Percentiles rank a stretch among this genome's conserved stretches.
Conservation (phyloP, 192 early-diverging fungal genomes). For the Coemansia sp. region DNA sequence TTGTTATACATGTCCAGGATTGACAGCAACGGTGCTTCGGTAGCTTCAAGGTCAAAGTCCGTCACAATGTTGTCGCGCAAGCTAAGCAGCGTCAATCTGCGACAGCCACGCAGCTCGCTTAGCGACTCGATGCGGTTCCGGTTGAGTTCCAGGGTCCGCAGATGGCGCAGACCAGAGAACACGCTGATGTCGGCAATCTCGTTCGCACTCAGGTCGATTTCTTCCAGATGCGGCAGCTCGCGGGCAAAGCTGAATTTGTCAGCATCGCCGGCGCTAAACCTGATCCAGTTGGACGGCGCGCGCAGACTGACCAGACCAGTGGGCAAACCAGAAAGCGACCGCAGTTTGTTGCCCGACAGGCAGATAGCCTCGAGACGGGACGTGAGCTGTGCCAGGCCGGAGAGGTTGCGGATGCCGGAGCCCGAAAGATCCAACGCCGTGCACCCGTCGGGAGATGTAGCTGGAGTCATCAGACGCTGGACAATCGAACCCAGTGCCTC, state of each 20-base stretch:
- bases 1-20: conserved; percentile 46
- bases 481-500: conserved; percentile 48
- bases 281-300: conserved; percentile 50
- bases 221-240: conserved; percentile 49
- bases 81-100: conserved; percentile 27
- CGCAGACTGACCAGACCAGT: conserved; percentile 35
- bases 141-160: conserved; percentile 39
- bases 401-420: conserved; percentile 42
- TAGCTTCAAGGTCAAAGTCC: conserved; percentile 31
- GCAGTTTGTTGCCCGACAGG: conserved; percentile 43
- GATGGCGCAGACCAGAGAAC: conserved; percentile 42
- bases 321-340: conserved; percentile 35
- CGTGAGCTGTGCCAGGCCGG: conserved; percentile 36
- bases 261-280: conserved; percentile 24
- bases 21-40: conserved; percentile 33
- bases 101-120: conserved; percentile 29
- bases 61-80: conserved; percentile 45
- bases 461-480: conserved; percentile 42
- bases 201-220: conserved; percentile 45
- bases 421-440: conserved; percentile 41
- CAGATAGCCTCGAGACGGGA: conserved; percentile 43
- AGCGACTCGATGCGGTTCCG: conserved; percentile 45
- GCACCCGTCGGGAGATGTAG: conserved; percentile 38
- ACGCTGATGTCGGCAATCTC: conserved; percentile 48
- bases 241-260: conserved; percentile 37